Evolutionary conservation across 2,329 filamentous ascomycete species (phyloP).

Genomic region (Aureobasidium sp.): DNA sequence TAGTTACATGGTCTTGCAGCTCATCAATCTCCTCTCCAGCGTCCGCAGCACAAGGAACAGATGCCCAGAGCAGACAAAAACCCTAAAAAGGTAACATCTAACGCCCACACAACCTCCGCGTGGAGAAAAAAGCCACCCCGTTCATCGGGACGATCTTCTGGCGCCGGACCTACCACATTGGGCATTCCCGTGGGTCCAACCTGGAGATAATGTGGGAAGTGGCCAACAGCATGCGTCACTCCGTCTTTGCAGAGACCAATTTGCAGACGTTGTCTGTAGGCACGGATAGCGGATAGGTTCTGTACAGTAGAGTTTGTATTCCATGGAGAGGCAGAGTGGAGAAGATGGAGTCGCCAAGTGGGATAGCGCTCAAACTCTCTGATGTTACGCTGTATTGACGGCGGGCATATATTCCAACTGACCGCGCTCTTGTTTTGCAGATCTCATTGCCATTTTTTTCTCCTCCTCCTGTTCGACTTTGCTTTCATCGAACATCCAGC

Average conservation of each 20-base stretch:
- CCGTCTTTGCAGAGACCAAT: not conserved
- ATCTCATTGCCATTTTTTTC: not conserved
- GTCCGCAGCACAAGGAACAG: not conserved
- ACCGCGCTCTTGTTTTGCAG: not conserved
- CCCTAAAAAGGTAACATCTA: not conserved
- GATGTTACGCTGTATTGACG: not conserved
- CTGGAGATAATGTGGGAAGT: constrained; percentile 5
- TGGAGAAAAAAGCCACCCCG: constrained; percentile 7
- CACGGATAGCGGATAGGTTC: not conserved
- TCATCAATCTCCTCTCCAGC: not conserved
- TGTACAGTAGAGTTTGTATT: not conserved
- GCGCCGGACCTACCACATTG: not conserved
- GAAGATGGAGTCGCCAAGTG: not conserved
- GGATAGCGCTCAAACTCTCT: not conserved
- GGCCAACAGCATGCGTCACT: not conserved
- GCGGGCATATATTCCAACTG: not conserved
- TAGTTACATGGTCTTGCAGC: not conserved
- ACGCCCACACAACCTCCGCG: not conserved
- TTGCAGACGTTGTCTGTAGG: not conserved
- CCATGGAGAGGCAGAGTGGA: not conserved
- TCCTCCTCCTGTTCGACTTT: not conserved
- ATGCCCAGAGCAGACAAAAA: not conserved
- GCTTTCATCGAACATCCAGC: not conserved
- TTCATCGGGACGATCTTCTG: not conserved
- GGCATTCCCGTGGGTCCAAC: not conserved